Base-by-base conservation (phyloP, 352 stramenopile genomes). In the Globisporangium acanthophoron region DNA sequence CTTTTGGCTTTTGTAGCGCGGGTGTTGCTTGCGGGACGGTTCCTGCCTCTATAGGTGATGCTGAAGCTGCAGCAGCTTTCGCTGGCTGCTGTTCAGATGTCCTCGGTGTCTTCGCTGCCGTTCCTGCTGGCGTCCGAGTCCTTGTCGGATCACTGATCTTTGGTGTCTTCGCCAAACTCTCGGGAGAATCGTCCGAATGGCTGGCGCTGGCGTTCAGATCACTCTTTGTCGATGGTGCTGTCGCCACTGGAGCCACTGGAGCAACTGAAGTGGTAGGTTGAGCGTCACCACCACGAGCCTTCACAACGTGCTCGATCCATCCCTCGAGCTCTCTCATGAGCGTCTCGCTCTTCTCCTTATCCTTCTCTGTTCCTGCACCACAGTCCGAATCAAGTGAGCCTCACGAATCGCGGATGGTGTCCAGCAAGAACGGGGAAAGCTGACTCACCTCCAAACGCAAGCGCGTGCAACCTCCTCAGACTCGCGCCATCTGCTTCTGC, bases 311-410 rank as follows among this genome's bases (percentile, higher is more conserved):
- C 27, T 64, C 46, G 8, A 73, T 67, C 62, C 65, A 73, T 11
- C 44, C 39, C 9, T 51, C 54, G 12, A 79, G 61, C 39, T 74
- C 58, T 40, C 70, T 61, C 39, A 70, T 51, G 13, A 71, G 21
- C 15, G 70, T 65, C 8, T 66, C 59, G 5, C 56, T 58, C 16
- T 56, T 57, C 37, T 53, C 40, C 3, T 59, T 13, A 3, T 59
- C 60, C 21, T 64, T 45, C n/a, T 21, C 18, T 6, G 4, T 12
- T 29, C 6, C 43, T 48, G n/a, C 18, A 27, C 15, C 3, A 8
- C 43, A 48, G 2, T 16, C 13, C 43, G 5, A 2, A 6, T 48
- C 18, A 48, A 13, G 16, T 15, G 15, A 9, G 6, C 9, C n/a
- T 3, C 43, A 29, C 39, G 12, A 13, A 13, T 18, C 11, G 8